Evolutionary conservation across 495 filamentous ascomycete species (phyloP), one percentile per base, ranked within the genome.

Genomic region (Aspergillus saccharolyticus): DNA sequence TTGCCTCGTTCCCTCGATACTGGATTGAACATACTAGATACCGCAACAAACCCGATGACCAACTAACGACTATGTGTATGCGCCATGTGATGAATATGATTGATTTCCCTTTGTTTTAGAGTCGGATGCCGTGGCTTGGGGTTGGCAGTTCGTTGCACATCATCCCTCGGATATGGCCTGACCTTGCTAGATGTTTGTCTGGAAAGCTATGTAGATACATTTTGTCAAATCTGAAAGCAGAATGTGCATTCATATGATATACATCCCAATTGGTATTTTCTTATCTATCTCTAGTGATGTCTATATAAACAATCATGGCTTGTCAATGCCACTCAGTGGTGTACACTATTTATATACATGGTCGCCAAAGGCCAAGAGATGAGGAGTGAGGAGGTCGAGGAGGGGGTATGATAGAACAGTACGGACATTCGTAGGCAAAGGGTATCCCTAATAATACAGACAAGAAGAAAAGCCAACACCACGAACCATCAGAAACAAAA

Each of bases 281-380:
- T 39, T 15, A 2, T 42, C 42, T 53, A 22, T 53, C 39, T 42
- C 42, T 53, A 28, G 25, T 28, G 9, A 9, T 4, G 9, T 9
- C 21, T 53, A 30, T 53, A 53, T 53, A n/a, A 43, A 42, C 30
- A 30, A 50, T 50, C 8, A 30, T 47, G 16, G 42, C 43, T 30
- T n/a, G 21, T n/a, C n/a, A n/a, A n/a, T n/a, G n/a, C n/a, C n/a
- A n/a, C n/a, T n/a, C n/a, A n/a, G n/a, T n/a, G n/a, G n/a, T n/a
- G 15, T 42, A 12, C 25, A 54, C n/a, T 50, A 17, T 30, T 30
- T 30, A 51, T 28, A n/a, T 16, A 30, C 20, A 17, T 16, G 48
- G 21, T 24, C 22, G 2, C n/a, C 0, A 24, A 28, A n/a, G 48
- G 21, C 48, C 48, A 18, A 30, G 24, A n/a, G 22, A 12, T 28